Conservation (phyloP, 1,284 basidiomycete genomes). For the Stygiomarasmius scandens region DNA sequence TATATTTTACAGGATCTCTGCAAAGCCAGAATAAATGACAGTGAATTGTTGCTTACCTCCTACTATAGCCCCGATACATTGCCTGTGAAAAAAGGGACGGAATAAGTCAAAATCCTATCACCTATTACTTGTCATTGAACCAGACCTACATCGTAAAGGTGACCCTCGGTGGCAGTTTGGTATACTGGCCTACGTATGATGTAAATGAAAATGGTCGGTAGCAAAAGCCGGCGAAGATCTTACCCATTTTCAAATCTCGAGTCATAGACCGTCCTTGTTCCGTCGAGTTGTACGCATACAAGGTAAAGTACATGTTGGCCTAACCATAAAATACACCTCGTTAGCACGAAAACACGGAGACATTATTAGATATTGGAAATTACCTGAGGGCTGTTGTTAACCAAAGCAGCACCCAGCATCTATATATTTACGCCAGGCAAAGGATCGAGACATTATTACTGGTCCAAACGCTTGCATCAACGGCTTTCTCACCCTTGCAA, state of each 20-base stretch:
- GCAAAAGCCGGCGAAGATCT: not conserved
- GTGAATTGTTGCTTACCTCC: constrained; percentile 38
- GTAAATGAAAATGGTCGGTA: not conserved
- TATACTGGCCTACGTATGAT: constrained; percentile 54
- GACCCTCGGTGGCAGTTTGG: constrained; percentile 50
- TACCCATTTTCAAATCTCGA: constrained; percentile 30
- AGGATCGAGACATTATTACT: constrained; percentile 12
- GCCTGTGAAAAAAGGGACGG: no score
- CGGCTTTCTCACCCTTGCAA: constrained; percentile 25
- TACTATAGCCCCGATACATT: constrained; percentile 25
- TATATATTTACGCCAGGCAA: constrained; percentile 17
- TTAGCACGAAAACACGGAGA: no score
- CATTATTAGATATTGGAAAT: not conserved
- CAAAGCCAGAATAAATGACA: no score
- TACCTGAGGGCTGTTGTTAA: constrained; percentile 40
- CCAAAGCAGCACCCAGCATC: constrained; percentile 43
- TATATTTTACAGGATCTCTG: no score
- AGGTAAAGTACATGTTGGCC: constrained; percentile 22
- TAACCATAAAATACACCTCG: not conserved
- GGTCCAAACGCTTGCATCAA: not conserved
- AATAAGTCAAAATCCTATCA: no score
- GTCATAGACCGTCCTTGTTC: constrained; percentile 33
- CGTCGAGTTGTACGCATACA: constrained; percentile 25
- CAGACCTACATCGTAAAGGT: constrained; percentile 46
- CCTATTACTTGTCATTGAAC: no score